Percentiles rank a stretch among this genome's conserved stretches.
Evolutionary conservation across 768 basidiomycete genomes (phyloP).

Genomic region (Suillus paluster): DNA sequence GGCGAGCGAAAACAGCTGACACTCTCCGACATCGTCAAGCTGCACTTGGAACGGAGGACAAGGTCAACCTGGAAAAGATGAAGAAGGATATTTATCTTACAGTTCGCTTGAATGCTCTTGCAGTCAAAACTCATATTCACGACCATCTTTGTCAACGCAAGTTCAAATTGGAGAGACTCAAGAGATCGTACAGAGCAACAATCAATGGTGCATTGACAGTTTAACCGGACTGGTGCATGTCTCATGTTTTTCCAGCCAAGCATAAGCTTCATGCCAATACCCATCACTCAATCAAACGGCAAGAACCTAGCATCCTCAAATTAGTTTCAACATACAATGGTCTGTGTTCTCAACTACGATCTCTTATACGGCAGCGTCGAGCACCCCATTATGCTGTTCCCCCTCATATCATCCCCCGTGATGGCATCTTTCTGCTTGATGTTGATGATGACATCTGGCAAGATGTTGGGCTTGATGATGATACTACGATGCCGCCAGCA

Average conservation of each 20-base stretch:
- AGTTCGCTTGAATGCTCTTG: slow-evolving; percentile 25
- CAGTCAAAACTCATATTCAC: slow-evolving; percentile 27
- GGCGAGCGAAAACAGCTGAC: slow-evolving; percentile 9
- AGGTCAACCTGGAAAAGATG: slow-evolving; percentile 2
- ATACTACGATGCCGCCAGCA: slow-evolving; percentile 14
- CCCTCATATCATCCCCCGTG: slow-evolving; percentile 25
- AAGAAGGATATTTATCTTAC: slow-evolving; percentile 16
- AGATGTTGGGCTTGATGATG: slow-evolving; percentile 33
- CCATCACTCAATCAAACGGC: slow-evolving; percentile 24
- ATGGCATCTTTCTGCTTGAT: slow-evolving; percentile 35
- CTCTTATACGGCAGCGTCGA: slow-evolving; percentile 18
- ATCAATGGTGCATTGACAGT: not conserved
- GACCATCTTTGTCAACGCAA: slow-evolving; percentile 26
- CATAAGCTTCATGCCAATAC: slow-evolving; percentile 34
- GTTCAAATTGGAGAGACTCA: slow-evolving; percentile 31
- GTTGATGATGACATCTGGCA: slow-evolving; percentile 44
- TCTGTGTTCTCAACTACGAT: slow-evolving; percentile 25
- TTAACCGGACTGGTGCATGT: not conserved
- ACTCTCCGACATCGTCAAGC: slow-evolving; percentile 8
- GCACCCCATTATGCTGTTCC: slow-evolving; percentile 28
- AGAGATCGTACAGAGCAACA: slow-evolving; percentile 15
- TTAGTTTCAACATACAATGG: slow-evolving; percentile 34
- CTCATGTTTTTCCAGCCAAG: slow-evolving; percentile 18
- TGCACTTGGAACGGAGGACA: slow-evolving; percentile 3
- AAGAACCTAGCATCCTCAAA: slow-evolving; percentile 32